Conservation (phyloP, 2,329 filamentous ascomycete species). For the Diaporthe ampelina region DNA sequence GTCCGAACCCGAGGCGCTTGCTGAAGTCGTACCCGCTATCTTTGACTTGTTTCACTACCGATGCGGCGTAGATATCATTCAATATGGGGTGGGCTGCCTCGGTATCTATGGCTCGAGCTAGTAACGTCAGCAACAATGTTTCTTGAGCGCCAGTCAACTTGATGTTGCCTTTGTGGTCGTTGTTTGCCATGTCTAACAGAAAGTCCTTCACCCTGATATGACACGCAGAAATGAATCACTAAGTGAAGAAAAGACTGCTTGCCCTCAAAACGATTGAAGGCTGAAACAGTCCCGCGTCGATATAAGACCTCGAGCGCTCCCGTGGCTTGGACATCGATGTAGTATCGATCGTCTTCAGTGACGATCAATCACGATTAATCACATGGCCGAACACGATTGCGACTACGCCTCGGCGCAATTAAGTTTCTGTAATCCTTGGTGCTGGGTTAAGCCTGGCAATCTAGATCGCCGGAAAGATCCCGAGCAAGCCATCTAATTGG, state of each 20-base stretch:
- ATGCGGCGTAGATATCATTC: constrained; percentile 3
- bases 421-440: neutral
- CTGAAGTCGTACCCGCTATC: neutral
- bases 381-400: neutral
- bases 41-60: constrained; percentile 4
- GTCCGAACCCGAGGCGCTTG: neutral
- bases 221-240: no score
- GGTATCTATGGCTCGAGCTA: neutral
- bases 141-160: neutral
- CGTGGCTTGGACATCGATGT: neutral
- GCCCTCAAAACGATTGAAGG: accelerated
- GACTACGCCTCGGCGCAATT: neutral
- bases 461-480: neutral
- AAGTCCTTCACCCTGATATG: no score
- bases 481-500: neutral
- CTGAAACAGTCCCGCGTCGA: neutral
- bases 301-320: neutral
- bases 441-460: neutral
- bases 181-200: neutral
- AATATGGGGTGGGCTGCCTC: constrained; percentile 3
- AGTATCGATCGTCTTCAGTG: neutral
- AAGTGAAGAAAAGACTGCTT: no score
- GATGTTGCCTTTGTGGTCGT: neutral
- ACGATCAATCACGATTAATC: neutral
- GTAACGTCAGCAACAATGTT: neutral